Conservation (phyloP, 192 early-diverging fungal genomes). For the Haplosporangium gracile region DNA sequence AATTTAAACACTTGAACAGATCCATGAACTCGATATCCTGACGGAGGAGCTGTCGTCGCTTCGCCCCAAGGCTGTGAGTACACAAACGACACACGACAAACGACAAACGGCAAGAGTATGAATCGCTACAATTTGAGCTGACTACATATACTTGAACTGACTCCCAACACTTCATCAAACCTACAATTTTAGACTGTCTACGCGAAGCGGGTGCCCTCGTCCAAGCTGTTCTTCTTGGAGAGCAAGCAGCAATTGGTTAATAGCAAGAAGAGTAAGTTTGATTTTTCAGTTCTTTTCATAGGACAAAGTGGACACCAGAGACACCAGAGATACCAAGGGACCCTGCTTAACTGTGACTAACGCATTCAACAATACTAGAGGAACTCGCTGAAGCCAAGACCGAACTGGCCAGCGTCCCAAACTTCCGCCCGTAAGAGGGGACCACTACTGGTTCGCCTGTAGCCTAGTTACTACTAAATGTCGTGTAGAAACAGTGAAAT, state of each 20-base stretch:
- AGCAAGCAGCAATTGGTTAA: conserved; percentile 5
- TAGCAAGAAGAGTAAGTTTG: conserved; percentile 32
- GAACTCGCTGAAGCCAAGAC: conserved; percentile 25
- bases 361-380: not conserved
- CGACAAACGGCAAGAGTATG: not conserved
- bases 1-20: not conserved
- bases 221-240: conserved; percentile 42
- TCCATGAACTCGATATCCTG: conserved; percentile 52
- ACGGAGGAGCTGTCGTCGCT: conserved; percentile 43
- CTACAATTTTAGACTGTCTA: conserved; percentile 23
- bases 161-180: not conserved
- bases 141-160: not conserved
- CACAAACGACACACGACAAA: not conserved
- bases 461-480: no score
- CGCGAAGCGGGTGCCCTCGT: conserved; percentile 37
- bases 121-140: not conserved
- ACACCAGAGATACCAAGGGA: not conserved
- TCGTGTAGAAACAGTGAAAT: not conserved
- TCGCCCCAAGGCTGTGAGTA: conserved; percentile 28
- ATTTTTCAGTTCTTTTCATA: not conserved
- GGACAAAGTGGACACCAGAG: not conserved
- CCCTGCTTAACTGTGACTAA: not conserved
- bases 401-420: conserved; percentile 20
- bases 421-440: not conserved
- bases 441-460: no score